These are phyloP conservation scores for Populus tremula DNA, from an alignment of 345 rosid genomes.

Conservation along the genomic window DNA sequence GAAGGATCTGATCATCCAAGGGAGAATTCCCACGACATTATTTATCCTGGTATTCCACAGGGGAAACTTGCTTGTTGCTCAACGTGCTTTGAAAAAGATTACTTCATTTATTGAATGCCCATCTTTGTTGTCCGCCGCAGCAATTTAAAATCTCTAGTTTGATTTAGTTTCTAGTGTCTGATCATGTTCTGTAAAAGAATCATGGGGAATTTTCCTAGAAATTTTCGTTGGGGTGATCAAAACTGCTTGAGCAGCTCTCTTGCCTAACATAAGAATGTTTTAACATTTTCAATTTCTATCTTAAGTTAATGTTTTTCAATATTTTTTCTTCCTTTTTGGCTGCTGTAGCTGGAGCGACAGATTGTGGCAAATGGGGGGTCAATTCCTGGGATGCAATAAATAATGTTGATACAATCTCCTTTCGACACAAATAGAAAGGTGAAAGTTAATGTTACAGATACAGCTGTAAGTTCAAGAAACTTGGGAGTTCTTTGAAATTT, in stretches of 20 bases:
- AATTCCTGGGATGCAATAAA: constrained; percentile 44
- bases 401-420: not conserved
- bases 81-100: not conserved
- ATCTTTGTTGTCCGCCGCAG: not conserved
- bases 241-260: not conserved
- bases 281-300: not conserved
- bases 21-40: not conserved
- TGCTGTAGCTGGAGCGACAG: constrained; percentile 63
- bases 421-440: constrained; percentile 1
- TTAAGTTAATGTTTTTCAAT: not conserved
- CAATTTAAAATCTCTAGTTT: not conserved
- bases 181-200: not conserved
- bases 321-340: not conserved
- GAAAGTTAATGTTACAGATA: constrained; percentile 13
- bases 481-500: not conserved
- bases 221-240: not conserved
- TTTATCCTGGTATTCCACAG: not conserved
- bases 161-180: not conserved
- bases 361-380: constrained; percentile 67
- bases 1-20: constrained; percentile 6
- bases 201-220: not conserved
- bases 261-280: not conserved
- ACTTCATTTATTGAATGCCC: not conserved
- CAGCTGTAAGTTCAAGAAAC: not conserved
- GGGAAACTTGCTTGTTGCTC: not conserved